Conservation (phyloP, 371 early-diverging fungal species). For the Mortierella sp. region DNA sequence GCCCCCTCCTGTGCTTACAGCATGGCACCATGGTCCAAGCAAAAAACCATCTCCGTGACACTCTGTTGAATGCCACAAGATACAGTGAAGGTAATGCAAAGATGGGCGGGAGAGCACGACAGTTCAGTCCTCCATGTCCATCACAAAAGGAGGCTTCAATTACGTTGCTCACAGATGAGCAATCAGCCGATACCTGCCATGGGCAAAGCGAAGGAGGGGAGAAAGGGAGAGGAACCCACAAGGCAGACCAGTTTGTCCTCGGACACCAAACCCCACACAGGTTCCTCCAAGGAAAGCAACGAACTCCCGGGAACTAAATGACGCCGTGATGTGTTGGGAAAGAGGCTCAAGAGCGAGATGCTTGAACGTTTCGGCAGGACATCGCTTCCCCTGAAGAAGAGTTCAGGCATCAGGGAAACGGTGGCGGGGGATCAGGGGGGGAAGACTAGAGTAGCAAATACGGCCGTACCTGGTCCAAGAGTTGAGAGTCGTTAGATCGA, state of each 20-base stretch:
- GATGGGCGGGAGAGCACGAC: neutral
- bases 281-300: conserved; percentile 10
- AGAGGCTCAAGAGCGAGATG: too few relatives aligned
- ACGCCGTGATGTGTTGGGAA: too few relatives aligned
- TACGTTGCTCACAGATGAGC: conserved; percentile 17
- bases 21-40: too few relatives aligned
- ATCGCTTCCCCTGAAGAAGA: neutral
- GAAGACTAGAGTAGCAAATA: too few relatives aligned
- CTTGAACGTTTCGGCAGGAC: neutral
- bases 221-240: conserved; percentile 2
- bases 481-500: too few relatives aligned
- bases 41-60: neutral
- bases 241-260: too few relatives aligned
- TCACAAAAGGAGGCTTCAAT: neutral
- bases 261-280: too few relatives aligned
- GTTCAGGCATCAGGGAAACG: neutral
- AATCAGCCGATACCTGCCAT: conserved; percentile 9
- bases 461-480: too few relatives aligned
- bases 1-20: too few relatives aligned
- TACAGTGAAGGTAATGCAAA: neutral
- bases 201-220: neutral
- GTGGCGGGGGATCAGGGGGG: too few relatives aligned
- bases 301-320: too few relatives aligned
- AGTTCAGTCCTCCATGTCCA: neutral
- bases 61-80: neutral